Base-by-base conservation (phyloP, 768 basidiomycete genomes). In the Phaeolepiota aurea region DNA sequence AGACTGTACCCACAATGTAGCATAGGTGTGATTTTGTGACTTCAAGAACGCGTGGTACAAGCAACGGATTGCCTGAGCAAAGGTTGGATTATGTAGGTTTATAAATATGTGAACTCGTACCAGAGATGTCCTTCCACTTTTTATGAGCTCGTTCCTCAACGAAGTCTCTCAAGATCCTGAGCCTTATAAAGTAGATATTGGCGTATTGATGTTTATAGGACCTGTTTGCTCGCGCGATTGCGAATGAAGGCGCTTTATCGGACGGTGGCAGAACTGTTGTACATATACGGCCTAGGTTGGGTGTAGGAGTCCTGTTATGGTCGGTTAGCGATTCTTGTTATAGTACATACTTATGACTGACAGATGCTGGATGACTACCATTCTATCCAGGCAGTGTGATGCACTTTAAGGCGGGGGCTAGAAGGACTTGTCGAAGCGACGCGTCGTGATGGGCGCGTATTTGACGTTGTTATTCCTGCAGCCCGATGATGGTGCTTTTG, bases 1-100 rank as follows among this genome's bases (percentile, higher is more conserved):
- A 99, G 4, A 97, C 82, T 0, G 96, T 99, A 3, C 96, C 96
- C 40, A 96, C 68, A 45, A 98, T 75, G 59, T 84, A 97, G 59
- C 91, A 96, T 41, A 94, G 66, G 51, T 84, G 69, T 1, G 84
- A 83, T 50, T 89, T 87, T 34, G 79, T 65, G 5, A 98, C 82
- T 43, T 98, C 94, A 3, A 96, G 77, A 2, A 94, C 86, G 20
- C 88, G 73, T 4, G 79, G 71, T n/a, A 93, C 75, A 20, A 81
- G 71, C 9, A 70, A 54, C 0, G 91, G 89, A 9, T 72, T 67
- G 5, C 80, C 87, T 88, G 51, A 37, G 34, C 20, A 19, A n/a
- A 22, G 23, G n/a, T n/a, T n/a, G n/a, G n/a, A n/a, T n/a, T n/a
- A n/a, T n/a, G n/a, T n/a, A n/a, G n/a, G n/a, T n/a, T n/a, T n/a